These are phyloP conservation scores for Exobasidium rhododendri DNA, from an alignment of 1,284 basidiomycete species.

Conservation along the genomic window DNA sequence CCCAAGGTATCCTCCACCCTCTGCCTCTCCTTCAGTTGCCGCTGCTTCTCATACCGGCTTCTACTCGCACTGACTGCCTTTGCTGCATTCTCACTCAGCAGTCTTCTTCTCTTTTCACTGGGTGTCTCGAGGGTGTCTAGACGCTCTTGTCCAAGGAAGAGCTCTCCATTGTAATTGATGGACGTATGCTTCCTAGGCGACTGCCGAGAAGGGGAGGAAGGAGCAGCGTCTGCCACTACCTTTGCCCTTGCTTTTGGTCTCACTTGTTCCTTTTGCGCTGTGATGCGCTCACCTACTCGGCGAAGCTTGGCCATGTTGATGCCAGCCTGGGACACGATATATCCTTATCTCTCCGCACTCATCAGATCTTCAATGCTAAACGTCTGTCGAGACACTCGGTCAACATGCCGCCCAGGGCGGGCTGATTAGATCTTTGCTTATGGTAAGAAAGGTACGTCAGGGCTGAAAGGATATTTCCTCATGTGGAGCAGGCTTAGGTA, in stretches of 20 bases:
- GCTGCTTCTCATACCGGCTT: not conserved
- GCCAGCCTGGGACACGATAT: too few relatives aligned
- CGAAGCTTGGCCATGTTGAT: not conserved
- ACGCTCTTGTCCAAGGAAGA: not conserved
- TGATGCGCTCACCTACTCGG: not conserved
- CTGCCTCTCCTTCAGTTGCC: not conserved
- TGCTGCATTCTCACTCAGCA: conserved; percentile 7
- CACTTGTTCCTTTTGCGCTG: not conserved
- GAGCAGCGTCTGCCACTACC: not conserved
- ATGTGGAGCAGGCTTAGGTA: too few relatives aligned
- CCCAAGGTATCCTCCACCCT: not conserved
- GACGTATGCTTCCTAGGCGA: not conserved
- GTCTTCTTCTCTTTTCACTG: conserved; percentile 4
- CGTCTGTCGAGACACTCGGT: too few relatives aligned
- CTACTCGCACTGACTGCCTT: conserved; percentile 8
- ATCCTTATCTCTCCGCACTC: too few relatives aligned
- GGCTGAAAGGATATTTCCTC: too few relatives aligned
- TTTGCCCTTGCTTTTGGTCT: not conserved
- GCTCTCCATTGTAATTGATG: conserved; percentile 7
- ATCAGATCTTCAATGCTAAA: too few relatives aligned
- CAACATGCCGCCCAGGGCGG: too few relatives aligned
- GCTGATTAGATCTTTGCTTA: too few relatives aligned
- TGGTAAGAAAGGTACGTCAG: too few relatives aligned
- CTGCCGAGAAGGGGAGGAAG: not conserved
- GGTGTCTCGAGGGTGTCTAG: conserved; percentile 4